Base-by-base conservation (phyloP, 345 rosid genomes). In the Citrus hindsii region DNA sequence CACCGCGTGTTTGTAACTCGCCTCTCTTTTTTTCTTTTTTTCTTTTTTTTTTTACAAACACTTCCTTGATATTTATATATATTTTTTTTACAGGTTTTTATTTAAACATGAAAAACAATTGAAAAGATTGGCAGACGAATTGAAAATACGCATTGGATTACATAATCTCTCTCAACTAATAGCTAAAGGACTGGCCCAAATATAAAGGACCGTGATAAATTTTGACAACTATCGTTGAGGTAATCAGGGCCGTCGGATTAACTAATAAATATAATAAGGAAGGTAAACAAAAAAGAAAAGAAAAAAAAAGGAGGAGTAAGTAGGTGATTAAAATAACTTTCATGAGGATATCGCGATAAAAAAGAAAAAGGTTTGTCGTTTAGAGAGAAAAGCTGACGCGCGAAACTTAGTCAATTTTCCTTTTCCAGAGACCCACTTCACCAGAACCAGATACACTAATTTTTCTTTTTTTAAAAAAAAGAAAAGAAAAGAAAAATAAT, bases 361-460 rank as follows among this genome's bases (percentile, higher is more conserved):
- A 59, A 42, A 2, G 67, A 68, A 51, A 66, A 7, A 16, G 56
- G 56, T 12, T 64, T 79, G 87, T 85, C 88, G 86, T 76, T 82
- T 84, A 80, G 79, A 30, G 61, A 69, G 27, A 70, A 87, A 75
- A 81, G 82, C 79, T 83, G 88, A 84, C 85, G 86, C 87, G 83
- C 73, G 84, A 78, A 77, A 73, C 73, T 75, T 80, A 77, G 83
- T 79, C 83, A 13, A 18, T 32, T 79, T 69, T 62, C 82, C 79
- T 79, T 83, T 85, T 77, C 75, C 82, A 78, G 75, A 73, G 80
- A 76, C 80, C 82, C 65, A 13, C 51, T 46, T 0, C 18, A 46
- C 51, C 51, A 13, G 51, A 4, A 46, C 16, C 51, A 46, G 51
- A 46, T 46, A 46, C 51, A 40, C 2, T 4, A 0, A 32, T 32